Evolutionary conservation across 2,329 filamentous ascomycete genomes (phyloP), one percentile per base, ranked within the genome.

Genomic region (Zymoseptoria brevis): DNA sequence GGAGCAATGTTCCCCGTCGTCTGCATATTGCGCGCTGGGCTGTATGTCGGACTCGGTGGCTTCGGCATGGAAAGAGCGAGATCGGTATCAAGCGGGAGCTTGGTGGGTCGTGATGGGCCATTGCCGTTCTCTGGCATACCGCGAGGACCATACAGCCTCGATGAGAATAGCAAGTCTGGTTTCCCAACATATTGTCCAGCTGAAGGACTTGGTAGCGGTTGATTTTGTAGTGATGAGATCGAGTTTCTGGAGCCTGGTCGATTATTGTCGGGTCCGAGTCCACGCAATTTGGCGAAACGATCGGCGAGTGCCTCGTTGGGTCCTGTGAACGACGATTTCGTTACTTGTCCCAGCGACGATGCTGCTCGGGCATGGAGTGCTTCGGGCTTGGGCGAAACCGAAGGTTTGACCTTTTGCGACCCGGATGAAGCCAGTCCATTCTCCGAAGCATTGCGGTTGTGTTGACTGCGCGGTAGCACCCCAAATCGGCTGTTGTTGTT

Each of bases 21-120:
- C 4, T 87, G 79, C 58, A 85, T 87, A 26, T 88, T 89, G 35
- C 87, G 81, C 1, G 86, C 86, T n/a, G 88, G 88, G 66, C 85
- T 90, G 69, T 91, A 92, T 3, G 89, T 88, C 7, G 88, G 87
- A 67, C 86, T 87, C 1, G 88, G 88, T 52, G 87, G 75, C 70
- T 87, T 88, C 9, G 88, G 88, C 68, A 90, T 75, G 16, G 78
- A 78, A 9, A 82, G 79, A 7, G 83, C 71, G n/a, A 80, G 63
- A n/a, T 73, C 71, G 24, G 77, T 82, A 53, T 82, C 76, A 0
- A 85, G 66, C 2, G 78, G 76, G 8, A 82, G 52, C 55, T 77
- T 77, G 1, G 77, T 75, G 50, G 78, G 77, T 19, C 73, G 69
- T 4, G 71, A 64, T 21, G 70, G 70, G 2, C 61, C 60, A 16